Conservation (phyloP, 805 yeast species). For the Candida loeiensis region DNA sequence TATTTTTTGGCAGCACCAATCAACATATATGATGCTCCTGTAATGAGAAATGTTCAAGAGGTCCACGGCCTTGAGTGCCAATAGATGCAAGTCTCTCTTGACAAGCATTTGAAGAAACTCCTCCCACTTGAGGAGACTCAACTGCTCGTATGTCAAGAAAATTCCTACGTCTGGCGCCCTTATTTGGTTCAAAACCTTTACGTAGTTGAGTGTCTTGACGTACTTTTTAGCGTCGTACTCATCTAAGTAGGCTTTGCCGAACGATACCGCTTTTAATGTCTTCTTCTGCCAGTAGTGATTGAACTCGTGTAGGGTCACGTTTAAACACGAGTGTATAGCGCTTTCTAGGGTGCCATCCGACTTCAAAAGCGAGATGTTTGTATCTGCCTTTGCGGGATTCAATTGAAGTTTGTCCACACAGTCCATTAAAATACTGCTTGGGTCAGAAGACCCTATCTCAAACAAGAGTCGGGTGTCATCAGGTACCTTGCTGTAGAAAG, state of each 20-base stretch:
- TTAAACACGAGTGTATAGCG: constrained; percentile 70
- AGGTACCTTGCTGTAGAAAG: constrained; percentile 63
- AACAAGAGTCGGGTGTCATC: constrained; percentile 57
- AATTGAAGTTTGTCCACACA: constrained; percentile 57
- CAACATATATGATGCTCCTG: constrained; percentile 47
- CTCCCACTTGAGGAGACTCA: constrained; percentile 49
- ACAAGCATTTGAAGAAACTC: constrained; percentile 55
- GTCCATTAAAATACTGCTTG: constrained; percentile 79
- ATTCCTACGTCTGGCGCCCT: constrained; percentile 65
- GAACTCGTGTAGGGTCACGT: constrained; percentile 75
- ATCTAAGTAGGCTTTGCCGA: constrained; percentile 67
- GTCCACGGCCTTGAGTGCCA: constrained; percentile 60
- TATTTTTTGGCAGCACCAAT: constrained; percentile 81
- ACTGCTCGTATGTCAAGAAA: constrained; percentile 59
- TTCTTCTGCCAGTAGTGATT: constrained; percentile 77
- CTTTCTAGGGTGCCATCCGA: constrained; percentile 40
- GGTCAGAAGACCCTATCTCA: constrained; percentile 77
- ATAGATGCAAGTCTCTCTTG: constrained; percentile 53
- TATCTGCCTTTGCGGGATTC: constrained; percentile 79
- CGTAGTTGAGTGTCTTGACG: constrained; percentile 54
- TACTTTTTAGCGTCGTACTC: constrained; percentile 57
- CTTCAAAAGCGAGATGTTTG: constrained; percentile 56
- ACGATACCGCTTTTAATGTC: constrained; percentile 73
- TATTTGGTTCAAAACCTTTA: constrained; percentile 69
- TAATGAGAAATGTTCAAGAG: constrained; percentile 41